Conservation (phyloP, 176 grass and related monocot species). For the Chrysopogon serrulatus region DNA sequence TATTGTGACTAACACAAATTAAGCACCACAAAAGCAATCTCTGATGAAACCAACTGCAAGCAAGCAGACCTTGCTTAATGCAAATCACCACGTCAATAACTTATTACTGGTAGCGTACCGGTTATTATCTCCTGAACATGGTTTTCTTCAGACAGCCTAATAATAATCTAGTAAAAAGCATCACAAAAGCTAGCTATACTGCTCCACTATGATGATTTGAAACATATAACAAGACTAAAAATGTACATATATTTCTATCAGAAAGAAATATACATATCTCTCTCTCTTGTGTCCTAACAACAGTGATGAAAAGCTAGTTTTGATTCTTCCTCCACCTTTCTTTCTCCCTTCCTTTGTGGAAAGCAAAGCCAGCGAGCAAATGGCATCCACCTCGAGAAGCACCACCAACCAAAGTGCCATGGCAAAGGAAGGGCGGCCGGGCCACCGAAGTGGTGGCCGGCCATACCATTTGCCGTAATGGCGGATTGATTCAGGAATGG, state of each 20-base stretch:
- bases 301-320: conserved; percentile 13
- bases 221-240: conserved; percentile 26
- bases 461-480: background rate
- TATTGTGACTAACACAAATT: background rate
- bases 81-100: background rate
- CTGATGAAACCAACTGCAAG: background rate
- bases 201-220: conserved; percentile 4
- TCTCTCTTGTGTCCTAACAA: conserved; percentile 22
- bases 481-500: background rate
- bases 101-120: background rate
- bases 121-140: background rate
- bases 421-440: conserved; percentile 16
- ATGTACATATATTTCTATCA: conserved; percentile 47
- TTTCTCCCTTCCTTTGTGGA: conserved; percentile 24
- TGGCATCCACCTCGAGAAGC: conserved; percentile 67
- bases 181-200: conserved; percentile 25
- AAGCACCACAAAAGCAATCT: background rate
- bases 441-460: conserved; percentile 32
- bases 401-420: conserved; percentile 29
- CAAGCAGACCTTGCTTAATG: background rate
- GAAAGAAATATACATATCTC: background rate
- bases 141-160: conserved; percentile 4
- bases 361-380: conserved; percentile 33
- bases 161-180: background rate
- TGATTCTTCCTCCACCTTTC: background rate